Evolutionary conservation across 805 yeast species (phyloP), one percentile per base, ranked within the genome.

Genomic region (Cyberlindnera maritima): DNA sequence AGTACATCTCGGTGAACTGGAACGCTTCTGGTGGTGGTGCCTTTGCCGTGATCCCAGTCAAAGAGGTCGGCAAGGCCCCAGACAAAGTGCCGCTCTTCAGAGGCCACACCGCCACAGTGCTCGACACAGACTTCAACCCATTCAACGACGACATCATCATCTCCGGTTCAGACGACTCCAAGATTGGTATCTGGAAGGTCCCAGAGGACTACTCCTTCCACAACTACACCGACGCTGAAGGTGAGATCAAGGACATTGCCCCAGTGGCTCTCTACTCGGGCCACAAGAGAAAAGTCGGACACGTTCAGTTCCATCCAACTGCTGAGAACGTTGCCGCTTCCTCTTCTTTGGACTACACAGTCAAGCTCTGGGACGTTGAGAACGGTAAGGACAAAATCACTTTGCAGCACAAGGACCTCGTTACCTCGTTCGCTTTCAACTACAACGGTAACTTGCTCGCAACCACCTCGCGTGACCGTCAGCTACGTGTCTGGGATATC

Each of bases 21-120:
- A 89, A 88, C 49, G 76, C 97, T 28, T 85, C 96, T 11, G 98
- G 98, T 35, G 98, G 98, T 53, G 99, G 99, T 44, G 95, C 98
- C 0, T 91, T 94, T 72, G 97, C 96, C 1, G 87, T 95, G 12
- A 81, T 94, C 50, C 99, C 99, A 2, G 71, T 88, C 21, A 64
- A 65, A 9, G 97, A 92, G 65, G 83, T 80, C 17, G 98, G 99
- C 10, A 94, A 91, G 63, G 83, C 91, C 8, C 97, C 97, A 4
- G 99, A 94, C 58, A 80, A 84, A 50, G 91, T 90, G 41, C 94
- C 99, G 2, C 75, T 94, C 55, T 94, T 92, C 68, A 81, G 97
- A 60, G 99, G 99, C 14, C 99, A 92, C 66, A 86, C 91, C 28
- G 97, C 96, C 23, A 85, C 95, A 9, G 97, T 94, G 31, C 76